These are phyloP conservation scores for Fraxinus excelsior DNA, from an alignment of 257 asterid genomes.

Conservation along the genomic window DNA sequence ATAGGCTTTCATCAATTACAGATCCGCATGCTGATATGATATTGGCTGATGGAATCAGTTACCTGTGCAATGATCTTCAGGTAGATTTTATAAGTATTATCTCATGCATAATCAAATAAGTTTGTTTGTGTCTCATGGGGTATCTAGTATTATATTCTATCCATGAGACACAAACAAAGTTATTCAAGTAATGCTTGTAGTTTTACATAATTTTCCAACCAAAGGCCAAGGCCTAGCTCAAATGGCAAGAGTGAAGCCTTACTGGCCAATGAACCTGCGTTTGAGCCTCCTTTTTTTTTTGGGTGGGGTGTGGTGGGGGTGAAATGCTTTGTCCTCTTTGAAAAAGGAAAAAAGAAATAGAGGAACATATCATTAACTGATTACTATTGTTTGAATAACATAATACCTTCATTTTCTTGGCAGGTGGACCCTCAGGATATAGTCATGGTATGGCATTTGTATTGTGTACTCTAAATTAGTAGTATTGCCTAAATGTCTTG, in stretches of 20 bases:
- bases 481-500: not conserved
- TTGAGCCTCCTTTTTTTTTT: too few species aligned
- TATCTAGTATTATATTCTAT: not conserved
- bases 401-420: not conserved
- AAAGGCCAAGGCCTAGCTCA: too few species aligned
- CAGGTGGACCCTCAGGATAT: constrained; percentile 23
- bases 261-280: too few species aligned
- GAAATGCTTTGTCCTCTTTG: constrained; percentile 3
- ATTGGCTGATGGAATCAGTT: constrained; percentile 56
- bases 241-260: too few species aligned
- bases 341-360: not conserved
- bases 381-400: not conserved
- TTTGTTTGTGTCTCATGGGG: constrained; percentile 14
- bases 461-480: not conserved
- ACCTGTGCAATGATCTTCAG: constrained; percentile 53
- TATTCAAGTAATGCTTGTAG: not conserved
- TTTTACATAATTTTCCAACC: not conserved
- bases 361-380: not conserved
- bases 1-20: constrained; percentile 29
- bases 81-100: constrained; percentile 32
- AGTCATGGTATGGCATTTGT: constrained; percentile 18
- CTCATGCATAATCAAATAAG: constrained; percentile 5
- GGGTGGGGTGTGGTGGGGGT: not conserved
- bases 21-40: constrained; percentile 54
- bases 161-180: not conserved